A percentile compares a stretch with the other conserved stretches of the same genome.
Conservation (phyloP, 228 moss, liverwort and hornwort genomes). For the Sphagnum fallax region DNA sequence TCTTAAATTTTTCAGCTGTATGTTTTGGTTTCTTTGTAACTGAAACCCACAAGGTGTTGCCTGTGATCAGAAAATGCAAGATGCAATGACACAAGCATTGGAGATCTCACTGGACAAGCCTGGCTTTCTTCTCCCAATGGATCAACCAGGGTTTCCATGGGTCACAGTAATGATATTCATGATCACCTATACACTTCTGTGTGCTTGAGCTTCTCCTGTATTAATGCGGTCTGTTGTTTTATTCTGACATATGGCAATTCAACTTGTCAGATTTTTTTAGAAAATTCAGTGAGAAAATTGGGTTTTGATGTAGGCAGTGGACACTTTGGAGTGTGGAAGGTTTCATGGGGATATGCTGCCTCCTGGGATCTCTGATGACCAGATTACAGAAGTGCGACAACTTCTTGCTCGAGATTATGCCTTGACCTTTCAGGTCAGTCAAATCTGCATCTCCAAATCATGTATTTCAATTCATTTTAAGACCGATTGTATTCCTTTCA, state of each 20-base stretch:
- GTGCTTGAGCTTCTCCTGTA: no score
- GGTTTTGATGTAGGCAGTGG: constrained; percentile 7
- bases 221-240: no score
- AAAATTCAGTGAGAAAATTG: no score
- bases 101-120: constrained; percentile 16
- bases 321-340: constrained; percentile 9
- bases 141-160: constrained; percentile 42
- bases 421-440: constrained; percentile 6
- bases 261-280: no score
- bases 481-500: background rate
- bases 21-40: constrained; percentile 1
- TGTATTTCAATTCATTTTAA: background rate
- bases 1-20: background rate
- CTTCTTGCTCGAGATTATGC: constrained; percentile 3
- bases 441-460: background rate
- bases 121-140: constrained; percentile 16
- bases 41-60: background rate
- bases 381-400: constrained; percentile 1
- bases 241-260: no score
- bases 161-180: constrained; percentile 15
- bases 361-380: background rate
- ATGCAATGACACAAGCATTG: constrained; percentile 19
- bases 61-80: constrained; percentile 24
- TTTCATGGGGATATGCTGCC: constrained; percentile 16
- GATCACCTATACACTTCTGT: no score